phyloP scores from a whole-genome alignment of 2,329 filamentous ascomycete genomes.

The Stagonosporopsis chrysanthemi region DNA sequence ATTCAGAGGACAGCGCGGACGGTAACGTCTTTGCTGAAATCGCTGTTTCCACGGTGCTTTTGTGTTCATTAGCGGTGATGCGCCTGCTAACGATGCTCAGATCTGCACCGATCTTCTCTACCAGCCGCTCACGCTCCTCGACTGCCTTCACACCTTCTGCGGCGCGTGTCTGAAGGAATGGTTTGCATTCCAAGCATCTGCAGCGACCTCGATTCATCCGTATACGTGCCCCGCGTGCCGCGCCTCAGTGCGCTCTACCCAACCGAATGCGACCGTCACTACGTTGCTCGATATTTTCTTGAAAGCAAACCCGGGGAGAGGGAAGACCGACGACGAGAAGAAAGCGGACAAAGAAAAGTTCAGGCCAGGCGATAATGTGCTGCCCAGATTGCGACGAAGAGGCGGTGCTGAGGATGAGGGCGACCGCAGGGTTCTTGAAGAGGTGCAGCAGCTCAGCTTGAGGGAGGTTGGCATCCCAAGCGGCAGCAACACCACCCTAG shows the following conservation, averaged over 20 bases:
- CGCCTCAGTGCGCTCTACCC: constrained; percentile 82
- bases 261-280: constrained; percentile 88
- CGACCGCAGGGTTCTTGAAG: constrained; percentile 73
- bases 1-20: background rate
- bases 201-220: constrained; percentile 61
- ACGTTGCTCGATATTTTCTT: constrained; percentile 91
- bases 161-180: constrained; percentile 95
- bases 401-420: constrained; percentile 67
- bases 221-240: constrained; percentile 96
- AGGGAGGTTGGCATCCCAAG: constrained; percentile 66
- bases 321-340: constrained; percentile 74
- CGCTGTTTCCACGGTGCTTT: constrained; percentile 7
- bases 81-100: constrained; percentile 57
- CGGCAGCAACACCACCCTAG: constrained; percentile 51
- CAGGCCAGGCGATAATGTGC: constrained; percentile 79
- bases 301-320: constrained; percentile 77
- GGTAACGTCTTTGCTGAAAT: background rate
- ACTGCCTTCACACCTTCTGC: constrained; percentile 96
- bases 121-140: constrained; percentile 87
- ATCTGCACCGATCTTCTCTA: constrained; percentile 97
- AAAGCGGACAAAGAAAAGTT: constrained; percentile 78
- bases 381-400: constrained; percentile 66
- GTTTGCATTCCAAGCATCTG: constrained; percentile 81
- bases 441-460: constrained; percentile 77
- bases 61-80: constrained; percentile 14